These are phyloP conservation scores for Penicillium sp. DNA, from an alignment of 2,329 filamentous ascomycete species.

Conservation along the genomic window DNA sequence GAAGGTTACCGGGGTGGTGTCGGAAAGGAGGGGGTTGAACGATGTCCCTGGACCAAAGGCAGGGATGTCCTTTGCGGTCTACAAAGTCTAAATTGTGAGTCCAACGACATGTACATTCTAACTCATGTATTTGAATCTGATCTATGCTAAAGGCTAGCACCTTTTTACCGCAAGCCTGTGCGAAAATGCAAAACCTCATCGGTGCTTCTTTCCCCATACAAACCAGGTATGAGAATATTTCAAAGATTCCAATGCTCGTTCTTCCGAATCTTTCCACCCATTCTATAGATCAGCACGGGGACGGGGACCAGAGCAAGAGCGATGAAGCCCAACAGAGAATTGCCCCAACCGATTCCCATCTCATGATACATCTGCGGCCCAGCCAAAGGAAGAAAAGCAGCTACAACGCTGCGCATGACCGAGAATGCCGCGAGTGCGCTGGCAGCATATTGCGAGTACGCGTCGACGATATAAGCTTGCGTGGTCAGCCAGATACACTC, in stretches of 20 bases:
- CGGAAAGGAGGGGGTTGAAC: background rate
- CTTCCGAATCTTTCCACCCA: background rate
- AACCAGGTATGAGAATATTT: background rate
- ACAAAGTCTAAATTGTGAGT: background rate
- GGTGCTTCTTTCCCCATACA: no score
- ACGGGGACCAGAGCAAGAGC: slow-evolving; percentile 51
- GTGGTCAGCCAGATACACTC: slow-evolving; percentile 1
- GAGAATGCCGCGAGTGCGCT: slow-evolving; percentile 13
- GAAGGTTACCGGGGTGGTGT: background rate
- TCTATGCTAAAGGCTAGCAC: no score
- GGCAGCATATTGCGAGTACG: slow-evolving; percentile 4
- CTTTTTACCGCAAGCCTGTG: no score
- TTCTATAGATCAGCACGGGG: slow-evolving; percentile 28
- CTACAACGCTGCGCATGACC: slow-evolving; percentile 45
- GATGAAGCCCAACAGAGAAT: slow-evolving; percentile 56
- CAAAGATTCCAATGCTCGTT: background rate
- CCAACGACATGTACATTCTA: no score
- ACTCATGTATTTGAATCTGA: no score
- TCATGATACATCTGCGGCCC: slow-evolving; percentile 60
- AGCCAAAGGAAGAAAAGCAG: slow-evolving; percentile 59
- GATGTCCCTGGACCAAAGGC: background rate
- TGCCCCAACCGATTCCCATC: slow-evolving; percentile 63
- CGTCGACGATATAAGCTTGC: slow-evolving; percentile 10
- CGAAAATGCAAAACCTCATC: no score
- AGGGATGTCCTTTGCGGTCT: background rate